Evolutionary conservation across 306 rosid genomes (phyloP).

Genomic region (Sphenostylis stenocarpa): DNA sequence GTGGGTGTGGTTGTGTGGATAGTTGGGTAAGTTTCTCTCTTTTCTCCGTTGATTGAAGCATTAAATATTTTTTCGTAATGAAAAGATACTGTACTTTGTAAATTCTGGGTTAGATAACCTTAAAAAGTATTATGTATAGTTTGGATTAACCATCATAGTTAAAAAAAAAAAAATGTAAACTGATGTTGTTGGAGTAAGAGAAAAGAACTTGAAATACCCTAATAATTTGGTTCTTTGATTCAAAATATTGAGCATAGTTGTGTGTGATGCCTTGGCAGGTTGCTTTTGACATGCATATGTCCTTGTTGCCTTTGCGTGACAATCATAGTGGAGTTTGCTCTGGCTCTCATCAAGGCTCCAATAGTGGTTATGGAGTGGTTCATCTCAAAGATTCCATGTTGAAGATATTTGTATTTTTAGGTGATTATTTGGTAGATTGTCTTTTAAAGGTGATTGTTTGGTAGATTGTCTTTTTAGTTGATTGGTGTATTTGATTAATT

Average conservation of each 20-base stretch:
- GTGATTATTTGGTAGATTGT: too few species aligned
- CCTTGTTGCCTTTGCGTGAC: conserved; percentile 93
- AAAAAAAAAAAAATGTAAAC: too few species aligned
- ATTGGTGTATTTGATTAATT: background rate
- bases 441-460: too few species aligned
- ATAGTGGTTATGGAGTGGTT: conserved; percentile 79
- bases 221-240: background rate
- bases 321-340: conserved; percentile 68
- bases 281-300: conserved; percentile 67
- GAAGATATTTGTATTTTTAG: conserved; percentile 19
- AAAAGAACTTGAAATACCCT: background rate
- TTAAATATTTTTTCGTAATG: too few species aligned
- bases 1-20: conserved; percentile 69
- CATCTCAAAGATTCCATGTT: conserved; percentile 84
- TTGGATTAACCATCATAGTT: too few species aligned
- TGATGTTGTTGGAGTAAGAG: too few species aligned
- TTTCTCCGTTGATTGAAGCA: background rate
- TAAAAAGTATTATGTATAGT: too few species aligned
- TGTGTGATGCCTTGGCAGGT: conserved; percentile 44
- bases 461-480: background rate
- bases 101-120: too few species aligned
- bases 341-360: conserved; percentile 72
- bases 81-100: too few species aligned
- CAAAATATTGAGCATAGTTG: background rate
- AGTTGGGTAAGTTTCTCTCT: conserved; percentile 53